Evolutionary conservation across 495 filamentous ascomycete species (phyloP).

Genomic region (Neurospora tetraspora): DNA sequence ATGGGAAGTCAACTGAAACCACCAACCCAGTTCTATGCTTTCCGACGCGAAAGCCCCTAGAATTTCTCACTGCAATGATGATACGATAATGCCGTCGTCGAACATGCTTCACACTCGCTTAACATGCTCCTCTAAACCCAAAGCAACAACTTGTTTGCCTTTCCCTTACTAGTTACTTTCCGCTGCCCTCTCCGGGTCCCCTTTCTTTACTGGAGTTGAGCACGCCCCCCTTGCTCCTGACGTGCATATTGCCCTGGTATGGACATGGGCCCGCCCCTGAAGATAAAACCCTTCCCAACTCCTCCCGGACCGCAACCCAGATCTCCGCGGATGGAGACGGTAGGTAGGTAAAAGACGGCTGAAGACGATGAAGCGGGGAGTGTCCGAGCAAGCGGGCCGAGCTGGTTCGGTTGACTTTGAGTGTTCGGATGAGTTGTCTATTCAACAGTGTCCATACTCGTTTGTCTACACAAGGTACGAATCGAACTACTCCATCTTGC

Average conservation of each 20-base stretch:
- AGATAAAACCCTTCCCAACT: neutral
- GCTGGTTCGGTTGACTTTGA: neutral
- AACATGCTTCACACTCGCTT: neutral
- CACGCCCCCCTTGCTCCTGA: neutral
- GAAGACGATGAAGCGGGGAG: neutral
- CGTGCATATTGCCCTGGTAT: neutral
- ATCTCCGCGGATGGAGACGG: neutral
- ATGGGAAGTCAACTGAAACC: neutral
- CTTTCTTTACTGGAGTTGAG: neutral
- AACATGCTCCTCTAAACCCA: neutral
- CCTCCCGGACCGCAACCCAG: neutral
- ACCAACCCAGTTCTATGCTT: neutral
- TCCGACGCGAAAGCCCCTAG: neutral
- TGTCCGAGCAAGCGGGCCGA: neutral
- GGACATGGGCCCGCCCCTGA: neutral
- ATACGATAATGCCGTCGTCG: neutral
- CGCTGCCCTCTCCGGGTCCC: neutral
- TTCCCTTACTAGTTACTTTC: neutral
- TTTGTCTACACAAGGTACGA: too few species aligned
- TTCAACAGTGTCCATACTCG: too few species aligned
- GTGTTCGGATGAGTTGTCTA: neutral
- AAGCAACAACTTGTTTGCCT: neutral
- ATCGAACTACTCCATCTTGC: too few species aligned
- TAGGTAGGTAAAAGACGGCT: neutral
- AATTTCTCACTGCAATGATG: neutral